Percentiles rank a stretch among this genome's conserved stretches.
Conservation (phyloP, 176 grass and related monocot genomes). For the Musa troglodytarum region DNA sequence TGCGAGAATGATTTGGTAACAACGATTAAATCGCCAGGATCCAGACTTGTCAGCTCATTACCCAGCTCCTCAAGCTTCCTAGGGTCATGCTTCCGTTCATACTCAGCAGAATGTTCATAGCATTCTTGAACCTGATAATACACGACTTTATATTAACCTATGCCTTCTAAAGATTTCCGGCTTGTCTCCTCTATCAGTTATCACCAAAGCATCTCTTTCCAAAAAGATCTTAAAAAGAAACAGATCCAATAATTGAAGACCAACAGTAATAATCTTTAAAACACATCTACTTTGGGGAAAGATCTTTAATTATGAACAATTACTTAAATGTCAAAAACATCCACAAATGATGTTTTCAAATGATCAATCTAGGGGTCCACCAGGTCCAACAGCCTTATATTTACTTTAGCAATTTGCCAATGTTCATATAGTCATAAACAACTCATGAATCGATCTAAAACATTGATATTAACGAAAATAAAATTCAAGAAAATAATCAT, state of each 20-base stretch:
- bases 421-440: no score
- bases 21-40: slow-evolving; percentile 77
- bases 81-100: slow-evolving; percentile 55
- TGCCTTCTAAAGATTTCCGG: neutral
- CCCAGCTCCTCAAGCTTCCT: slow-evolving; percentile 62
- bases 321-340: neutral
- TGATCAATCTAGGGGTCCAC: no score
- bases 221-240: neutral
- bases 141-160: neutral
- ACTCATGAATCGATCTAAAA: no score
- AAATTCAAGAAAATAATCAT: no score
- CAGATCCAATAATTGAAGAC: neutral
- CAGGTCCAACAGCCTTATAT: no score
- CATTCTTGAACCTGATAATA: slow-evolving; percentile 69
- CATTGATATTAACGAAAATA: no score
- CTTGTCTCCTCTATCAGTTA: neutral
- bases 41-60: slow-evolving; percentile 53
- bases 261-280: no score
- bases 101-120: slow-evolving; percentile 82
- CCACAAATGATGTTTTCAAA: neutral
- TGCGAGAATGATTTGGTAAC: slow-evolving; percentile 78
- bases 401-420: no score
- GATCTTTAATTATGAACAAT: neutral
- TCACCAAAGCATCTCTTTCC: neutral
- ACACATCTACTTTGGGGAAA: neutral